These are phyloP conservation scores for Debaryomycetaceae sp. DNA, from an alignment of 1,139 yeast genomes.

Conservation along the genomic window DNA sequence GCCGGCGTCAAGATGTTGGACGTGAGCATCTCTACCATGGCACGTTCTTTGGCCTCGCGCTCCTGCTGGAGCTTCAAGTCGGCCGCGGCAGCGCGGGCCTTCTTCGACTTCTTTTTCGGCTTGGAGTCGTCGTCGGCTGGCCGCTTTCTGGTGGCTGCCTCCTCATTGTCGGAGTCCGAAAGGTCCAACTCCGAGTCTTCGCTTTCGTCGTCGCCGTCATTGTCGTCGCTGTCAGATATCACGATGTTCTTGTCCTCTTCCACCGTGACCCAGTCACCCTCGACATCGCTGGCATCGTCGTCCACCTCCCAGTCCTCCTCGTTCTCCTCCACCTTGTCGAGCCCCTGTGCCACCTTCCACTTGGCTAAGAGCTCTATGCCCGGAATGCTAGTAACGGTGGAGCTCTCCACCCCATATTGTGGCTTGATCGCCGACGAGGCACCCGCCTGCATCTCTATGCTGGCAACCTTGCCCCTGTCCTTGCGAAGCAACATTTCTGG, in stretches of 20 bases:
- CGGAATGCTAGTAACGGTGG: constrained; percentile 65
- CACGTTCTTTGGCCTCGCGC: constrained; percentile 29
- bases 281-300: constrained; percentile 49
- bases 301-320: constrained; percentile 45
- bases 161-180: constrained; percentile 12
- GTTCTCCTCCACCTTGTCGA: constrained; percentile 37
- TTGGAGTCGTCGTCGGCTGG: constrained; percentile 29
- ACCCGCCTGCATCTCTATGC: constrained; percentile 69
- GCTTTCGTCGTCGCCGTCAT: constrained; percentile 17
- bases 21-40: constrained; percentile 62
- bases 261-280: constrained; percentile 58
- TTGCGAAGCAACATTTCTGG: constrained; percentile 90
- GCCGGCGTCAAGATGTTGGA: constrained; percentile 90
- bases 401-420: constrained; percentile 69
- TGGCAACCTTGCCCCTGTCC: constrained; percentile 89
- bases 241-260: constrained; percentile 54
- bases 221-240: constrained; percentile 48
- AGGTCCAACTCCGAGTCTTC: constrained; percentile 39
- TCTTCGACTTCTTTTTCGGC: constrained; percentile 16
- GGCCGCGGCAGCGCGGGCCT: constrained; percentile 23
- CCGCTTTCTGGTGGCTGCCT: constrained; percentile 10
- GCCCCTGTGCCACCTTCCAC: constrained; percentile 76
- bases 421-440: constrained; percentile 36
- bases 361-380: constrained; percentile 86
- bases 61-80: constrained; percentile 14